Evolutionary conservation across 352 stramenopile species (phyloP), one percentile per base, ranked within the genome.

Genomic region (Globisporangium perplexum): DNA sequence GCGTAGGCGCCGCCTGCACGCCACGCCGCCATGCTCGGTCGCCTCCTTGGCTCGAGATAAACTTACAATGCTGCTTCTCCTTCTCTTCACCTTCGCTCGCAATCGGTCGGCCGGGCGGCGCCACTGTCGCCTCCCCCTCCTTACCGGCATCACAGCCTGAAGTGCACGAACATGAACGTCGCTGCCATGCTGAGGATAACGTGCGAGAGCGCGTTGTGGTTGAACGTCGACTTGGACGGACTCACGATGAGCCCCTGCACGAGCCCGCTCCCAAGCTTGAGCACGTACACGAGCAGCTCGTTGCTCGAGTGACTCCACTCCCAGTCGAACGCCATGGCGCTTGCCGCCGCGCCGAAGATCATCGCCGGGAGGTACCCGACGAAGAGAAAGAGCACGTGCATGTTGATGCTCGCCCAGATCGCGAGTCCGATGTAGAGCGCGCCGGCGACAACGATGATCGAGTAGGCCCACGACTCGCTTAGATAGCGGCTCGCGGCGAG

Each of bases 181-280:
- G 84, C 84, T 14, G 84, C 83, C 48, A 90, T 59, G 38, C 81
- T 91, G 45, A 94, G 73, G 47, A 93, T 80, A 42, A 93, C 82
- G 69, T 94, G 84, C 36, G 84, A 90, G 39, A 94, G 68, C 44
- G 84, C 84, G 52, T 94, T 94, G 74, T 94, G 84, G 78, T 94
- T 94, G 65, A 94, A 94, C 58, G 82, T 80, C 65, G 86, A 69
- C 60, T 86, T 86, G 71, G 72, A 88, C 26, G 84, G 84, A 48
- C 76, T 84, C 65, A 85, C 86, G 24, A 91, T 81, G 38, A 91
- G 73, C 3, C 77, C 82, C 67, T 94, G 84, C 54, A 93, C 77
- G 59, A 93, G 71, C 11, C 80, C 84, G 36, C 81, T 77, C 45
- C 74, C 65, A 36, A 94, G 72, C 63, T 93, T 94, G 50, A 93